Conservation (phyloP, 108 stramenopile species). For the Cyclotella kingstonii region DNA sequence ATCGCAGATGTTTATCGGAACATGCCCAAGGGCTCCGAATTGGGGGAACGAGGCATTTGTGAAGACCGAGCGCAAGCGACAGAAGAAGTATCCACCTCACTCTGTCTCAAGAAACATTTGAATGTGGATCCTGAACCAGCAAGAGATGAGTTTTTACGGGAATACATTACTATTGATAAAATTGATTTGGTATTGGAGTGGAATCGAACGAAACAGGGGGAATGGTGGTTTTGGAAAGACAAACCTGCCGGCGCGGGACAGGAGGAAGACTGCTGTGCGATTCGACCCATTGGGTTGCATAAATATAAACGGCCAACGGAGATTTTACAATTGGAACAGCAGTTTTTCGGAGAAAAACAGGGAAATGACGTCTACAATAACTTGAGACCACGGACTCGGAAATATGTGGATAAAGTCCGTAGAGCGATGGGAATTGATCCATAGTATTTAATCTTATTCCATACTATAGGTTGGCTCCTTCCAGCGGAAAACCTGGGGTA, state of each 20-base stretch:
- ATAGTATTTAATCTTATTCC: too few species aligned
- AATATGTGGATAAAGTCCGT: slow-evolving; percentile 37
- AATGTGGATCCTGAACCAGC: slow-evolving; percentile 35
- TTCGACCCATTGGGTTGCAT: slow-evolving; percentile 46
- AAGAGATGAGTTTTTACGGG: slow-evolving; percentile 32
- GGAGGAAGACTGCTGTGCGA: slow-evolving; percentile 36
- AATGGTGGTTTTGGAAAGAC: slow-evolving; percentile 55
- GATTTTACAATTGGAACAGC: slow-evolving; percentile 20
- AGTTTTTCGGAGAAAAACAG: slow-evolving; percentile 26
- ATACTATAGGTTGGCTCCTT: too few species aligned
- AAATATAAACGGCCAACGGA: slow-evolving; percentile 33
- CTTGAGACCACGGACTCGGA: slow-evolving; percentile 21
- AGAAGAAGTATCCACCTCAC: slow-evolving; percentile 37
- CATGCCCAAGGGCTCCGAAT: slow-evolving; percentile 38
- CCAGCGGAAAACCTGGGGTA: too few species aligned
- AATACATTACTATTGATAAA: slow-evolving; percentile 25
- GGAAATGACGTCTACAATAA: slow-evolving; percentile 4
- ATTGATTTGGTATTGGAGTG: slow-evolving; percentile 21
- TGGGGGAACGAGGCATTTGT: slow-evolving; percentile 41
- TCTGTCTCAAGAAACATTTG: slow-evolving; percentile 34
- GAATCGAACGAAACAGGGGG: slow-evolving; percentile 48
- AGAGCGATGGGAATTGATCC: slow-evolving; percentile 33
- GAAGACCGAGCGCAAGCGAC: slow-evolving; percentile 46
- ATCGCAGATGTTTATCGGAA: slow-evolving; percentile 41
- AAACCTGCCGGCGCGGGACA: slow-evolving; percentile 38